These are phyloP conservation scores for Albifimbria verrucaria DNA, from an alignment of 2,329 filamentous ascomycete species.

Conservation along the genomic window DNA sequence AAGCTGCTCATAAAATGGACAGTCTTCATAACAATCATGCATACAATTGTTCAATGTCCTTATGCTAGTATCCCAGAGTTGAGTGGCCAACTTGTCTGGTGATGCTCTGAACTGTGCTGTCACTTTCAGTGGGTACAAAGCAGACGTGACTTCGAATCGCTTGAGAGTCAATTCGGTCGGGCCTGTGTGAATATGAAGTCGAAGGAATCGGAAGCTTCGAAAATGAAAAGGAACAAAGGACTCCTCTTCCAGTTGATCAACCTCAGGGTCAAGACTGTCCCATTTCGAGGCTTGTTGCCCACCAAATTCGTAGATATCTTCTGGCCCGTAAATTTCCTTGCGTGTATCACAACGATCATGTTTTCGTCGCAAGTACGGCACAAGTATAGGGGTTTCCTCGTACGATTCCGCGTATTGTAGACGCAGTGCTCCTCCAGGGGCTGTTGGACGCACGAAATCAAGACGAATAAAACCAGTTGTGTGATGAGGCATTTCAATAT, in stretches of 20 bases:
- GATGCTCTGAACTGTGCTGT: slow-evolving; percentile 6
- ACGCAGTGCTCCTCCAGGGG: slow-evolving; percentile 5
- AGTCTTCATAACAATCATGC: slow-evolving; percentile 30
- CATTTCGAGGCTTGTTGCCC: not conserved
- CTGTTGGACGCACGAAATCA: slow-evolving; percentile 3
- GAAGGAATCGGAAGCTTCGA: slow-evolving; percentile 13
- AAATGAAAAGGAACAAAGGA: slow-evolving; percentile 15
- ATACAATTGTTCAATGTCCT: slow-evolving; percentile 21
- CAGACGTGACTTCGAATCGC: slow-evolving; percentile 6
- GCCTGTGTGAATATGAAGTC: slow-evolving; percentile 8
- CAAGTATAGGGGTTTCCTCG: slow-evolving; percentile 9
- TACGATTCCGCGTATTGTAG: slow-evolving; percentile 13
- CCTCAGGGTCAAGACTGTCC: not conserved
- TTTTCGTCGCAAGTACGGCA: slow-evolving; percentile 13
- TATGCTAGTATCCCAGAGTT: slow-evolving; percentile 19
- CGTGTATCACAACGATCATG: slow-evolving; percentile 8
- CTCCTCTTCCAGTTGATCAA: not conserved
- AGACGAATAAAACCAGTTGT: slow-evolving; percentile 11
- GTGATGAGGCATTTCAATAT: slow-evolving; percentile 10
- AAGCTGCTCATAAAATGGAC: slow-evolving; percentile 31
- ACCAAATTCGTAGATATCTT: slow-evolving; percentile 1
- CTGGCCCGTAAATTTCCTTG: slow-evolving; percentile 8
- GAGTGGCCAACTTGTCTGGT: slow-evolving; percentile 4
- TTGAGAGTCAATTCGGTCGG: slow-evolving; percentile 3
- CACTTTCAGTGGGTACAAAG: slow-evolving; percentile 10